phyloP scores from a whole-genome alignment of 805 yeast genomes.

The Phaffomyces thermotolerans region DNA sequence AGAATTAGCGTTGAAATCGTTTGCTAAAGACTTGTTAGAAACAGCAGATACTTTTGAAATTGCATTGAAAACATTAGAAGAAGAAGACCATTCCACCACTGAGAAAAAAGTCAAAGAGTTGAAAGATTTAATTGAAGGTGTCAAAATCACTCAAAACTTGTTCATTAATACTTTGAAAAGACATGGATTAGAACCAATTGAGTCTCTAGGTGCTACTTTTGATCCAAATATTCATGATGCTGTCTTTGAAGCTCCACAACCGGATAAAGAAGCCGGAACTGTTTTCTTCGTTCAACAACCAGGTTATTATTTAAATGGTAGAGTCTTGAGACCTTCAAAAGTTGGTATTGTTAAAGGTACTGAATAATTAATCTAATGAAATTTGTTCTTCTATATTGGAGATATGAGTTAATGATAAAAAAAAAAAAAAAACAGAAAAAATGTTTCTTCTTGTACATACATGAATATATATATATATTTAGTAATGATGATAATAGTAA shows the following conservation, averaged over 20 bases:
- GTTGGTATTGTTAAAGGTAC: slow-evolving; percentile 46
- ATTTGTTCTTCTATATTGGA: too few species aligned
- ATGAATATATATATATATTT: background rate
- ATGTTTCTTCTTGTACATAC: slow-evolving; percentile 9
- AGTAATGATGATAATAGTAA: too few species aligned
- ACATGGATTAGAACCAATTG: slow-evolving; percentile 43
- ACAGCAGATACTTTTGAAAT: slow-evolving; percentile 25
- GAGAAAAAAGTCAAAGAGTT: slow-evolving; percentile 31
- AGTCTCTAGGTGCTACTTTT: slow-evolving; percentile 41
- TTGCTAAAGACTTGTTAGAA: slow-evolving; percentile 24
- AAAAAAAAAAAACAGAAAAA: background rate
- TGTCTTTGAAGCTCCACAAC: slow-evolving; percentile 44
- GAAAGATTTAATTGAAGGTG: slow-evolving; percentile 44
- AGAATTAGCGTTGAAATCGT: slow-evolving; percentile 23
- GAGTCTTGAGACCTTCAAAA: slow-evolving; percentile 52
- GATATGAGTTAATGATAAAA: background rate
- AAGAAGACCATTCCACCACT: slow-evolving; percentile 20
- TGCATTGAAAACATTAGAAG: slow-evolving; percentile 21
- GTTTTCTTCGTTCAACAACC: slow-evolving; percentile 48
- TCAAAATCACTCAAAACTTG: slow-evolving; percentile 40
- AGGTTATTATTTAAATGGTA: slow-evolving; percentile 43
- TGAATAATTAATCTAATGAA: slow-evolving; percentile 12
- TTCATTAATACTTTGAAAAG: slow-evolving; percentile 42
- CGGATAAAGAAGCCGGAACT: slow-evolving; percentile 47
- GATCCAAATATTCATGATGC: slow-evolving; percentile 52